A percentile compares a stretch with the other conserved stretches of the same genome.
Conservation (phyloP, 2,329 filamentous ascomycete species). For the Aureobasidium namibiae region DNA sequence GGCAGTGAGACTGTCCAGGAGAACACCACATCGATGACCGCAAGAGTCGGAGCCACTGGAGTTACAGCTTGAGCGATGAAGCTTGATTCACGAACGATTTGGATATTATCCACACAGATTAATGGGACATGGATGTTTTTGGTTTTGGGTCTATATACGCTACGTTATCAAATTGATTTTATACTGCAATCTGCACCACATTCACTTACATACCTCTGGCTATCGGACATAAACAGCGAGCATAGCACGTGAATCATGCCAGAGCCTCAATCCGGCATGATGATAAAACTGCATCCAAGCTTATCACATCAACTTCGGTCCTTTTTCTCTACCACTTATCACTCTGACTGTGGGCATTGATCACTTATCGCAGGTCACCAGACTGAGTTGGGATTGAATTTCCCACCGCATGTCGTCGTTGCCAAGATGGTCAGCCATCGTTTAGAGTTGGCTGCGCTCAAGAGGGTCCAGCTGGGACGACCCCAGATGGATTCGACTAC, state of each 20-base stretch:
- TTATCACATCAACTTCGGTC: not conserved
- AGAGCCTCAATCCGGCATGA: not conserved
- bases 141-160: not conserved
- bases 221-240: not conserved
- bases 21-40: not conserved
- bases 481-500: not conserved
- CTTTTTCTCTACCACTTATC: not conserved
- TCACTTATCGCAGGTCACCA: not conserved
- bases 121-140: not conserved
- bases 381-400: not conserved
- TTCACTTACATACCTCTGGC: no score
- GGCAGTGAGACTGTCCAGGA: constrained; percentile 6
- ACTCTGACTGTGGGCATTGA: not conserved
- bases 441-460: not conserved
- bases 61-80: not conserved
- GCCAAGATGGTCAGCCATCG: constrained; percentile 1
- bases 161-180: not conserved
- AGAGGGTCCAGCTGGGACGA: constrained; percentile 2
- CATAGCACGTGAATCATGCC: not conserved
- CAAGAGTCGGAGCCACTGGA: constrained; percentile 4
- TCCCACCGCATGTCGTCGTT: constrained; percentile 9
- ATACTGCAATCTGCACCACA: no score
- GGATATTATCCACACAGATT: not conserved
- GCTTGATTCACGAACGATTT: not conserved
- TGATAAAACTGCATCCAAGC: not conserved